Evolutionary conservation across 495 filamentous ascomycete genomes (phyloP), one percentile per base, ranked within the genome.

Genomic region (Diplogelasinospora grovesii): DNA sequence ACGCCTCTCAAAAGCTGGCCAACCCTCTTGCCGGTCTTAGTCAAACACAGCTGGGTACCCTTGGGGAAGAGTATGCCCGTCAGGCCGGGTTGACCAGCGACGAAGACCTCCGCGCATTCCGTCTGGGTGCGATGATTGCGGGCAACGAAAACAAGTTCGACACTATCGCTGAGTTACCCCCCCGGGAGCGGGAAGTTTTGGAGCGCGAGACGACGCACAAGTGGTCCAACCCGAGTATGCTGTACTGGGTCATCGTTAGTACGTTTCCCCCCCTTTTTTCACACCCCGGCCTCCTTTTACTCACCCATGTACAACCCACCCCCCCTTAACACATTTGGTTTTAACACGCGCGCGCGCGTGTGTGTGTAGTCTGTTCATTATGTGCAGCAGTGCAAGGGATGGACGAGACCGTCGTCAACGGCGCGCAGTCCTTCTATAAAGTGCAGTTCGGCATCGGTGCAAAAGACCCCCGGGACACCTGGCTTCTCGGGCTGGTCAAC

Each of bases 371-470:
- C 39, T 66, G 55, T 49, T 64, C 55, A n/a, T 51, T 69, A 4
- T 66, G 65, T 31, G 75, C 77, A 6, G 74, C 70, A 23, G 71
- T 76, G 4, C 78, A 82, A 52, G 75, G 75, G 5, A 77, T 78
- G 81, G 80, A 86, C 47, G 82, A 90, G 55, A 86, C 84, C 0
- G 83, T 85, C 43, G 82, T 85, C 50, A 89, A 87, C 46, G 85
- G 83, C 30, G 85, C 83, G 3, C 82, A 86, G 45, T 65, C 78
- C 2, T 81, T 83, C 50, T 86, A 83, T 49, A 63, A 71, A 19
- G 56, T 54, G 8, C 73, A 84, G 45, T 87, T 87, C 45, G 81
- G 82, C 18, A 85, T 88, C 36, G 71, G 68, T n/a, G 45, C 58
- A 8, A 45, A 59, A 2, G 59, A 51, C 20, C 42, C 53, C 39